Evolutionary conservation across 2,329 filamentous ascomycete genomes (phyloP).

Genomic region (Colletotrichum eremochloae): DNA sequence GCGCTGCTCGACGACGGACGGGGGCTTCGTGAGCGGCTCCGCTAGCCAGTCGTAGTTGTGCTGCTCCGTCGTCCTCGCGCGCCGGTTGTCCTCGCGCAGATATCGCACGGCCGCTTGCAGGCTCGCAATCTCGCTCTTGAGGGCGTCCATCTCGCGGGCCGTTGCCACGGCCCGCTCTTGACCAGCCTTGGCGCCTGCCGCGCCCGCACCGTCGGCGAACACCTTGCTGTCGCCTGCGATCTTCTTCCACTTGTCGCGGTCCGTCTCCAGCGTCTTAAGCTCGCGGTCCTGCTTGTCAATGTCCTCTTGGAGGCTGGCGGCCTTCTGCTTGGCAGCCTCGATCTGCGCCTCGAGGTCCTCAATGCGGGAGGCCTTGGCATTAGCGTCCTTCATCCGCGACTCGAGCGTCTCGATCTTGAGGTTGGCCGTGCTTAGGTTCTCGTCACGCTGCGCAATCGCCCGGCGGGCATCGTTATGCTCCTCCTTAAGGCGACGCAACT

Average conservation of each 20-base stretch:
- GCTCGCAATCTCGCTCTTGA: constrained; percentile 76
- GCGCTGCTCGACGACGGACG: constrained; percentile 62
- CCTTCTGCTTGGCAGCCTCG: constrained; percentile 64
- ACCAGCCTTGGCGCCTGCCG: constrained; percentile 66
- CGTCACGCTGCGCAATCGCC: constrained; percentile 79
- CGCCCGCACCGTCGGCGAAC: constrained; percentile 64
- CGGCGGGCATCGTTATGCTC: constrained; percentile 84
- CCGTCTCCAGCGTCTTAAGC: constrained; percentile 72
- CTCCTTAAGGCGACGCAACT: constrained; percentile 83
- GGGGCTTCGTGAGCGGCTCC: constrained; percentile 67
- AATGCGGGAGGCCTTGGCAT: constrained; percentile 80
- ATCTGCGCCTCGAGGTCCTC: constrained; percentile 73
- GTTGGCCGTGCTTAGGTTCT: constrained; percentile 86
- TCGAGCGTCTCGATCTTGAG: constrained; percentile 95
- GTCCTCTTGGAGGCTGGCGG: constrained; percentile 70
- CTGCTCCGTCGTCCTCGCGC: constrained; percentile 70
- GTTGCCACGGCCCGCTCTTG: constrained; percentile 78
- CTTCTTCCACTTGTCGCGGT: constrained; percentile 80
- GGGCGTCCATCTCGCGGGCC: constrained; percentile 78
- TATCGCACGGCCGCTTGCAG: constrained; percentile 76
- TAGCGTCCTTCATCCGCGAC: constrained; percentile 86
- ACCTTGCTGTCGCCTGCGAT: constrained; percentile 72
- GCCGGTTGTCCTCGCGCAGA: constrained; percentile 75
- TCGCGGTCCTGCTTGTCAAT: constrained; percentile 77
- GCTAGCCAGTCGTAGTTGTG: constrained; percentile 72